Base-by-base conservation (phyloP, 768 basidiomycete species). In the Rhodotorula graminis region DNA sequence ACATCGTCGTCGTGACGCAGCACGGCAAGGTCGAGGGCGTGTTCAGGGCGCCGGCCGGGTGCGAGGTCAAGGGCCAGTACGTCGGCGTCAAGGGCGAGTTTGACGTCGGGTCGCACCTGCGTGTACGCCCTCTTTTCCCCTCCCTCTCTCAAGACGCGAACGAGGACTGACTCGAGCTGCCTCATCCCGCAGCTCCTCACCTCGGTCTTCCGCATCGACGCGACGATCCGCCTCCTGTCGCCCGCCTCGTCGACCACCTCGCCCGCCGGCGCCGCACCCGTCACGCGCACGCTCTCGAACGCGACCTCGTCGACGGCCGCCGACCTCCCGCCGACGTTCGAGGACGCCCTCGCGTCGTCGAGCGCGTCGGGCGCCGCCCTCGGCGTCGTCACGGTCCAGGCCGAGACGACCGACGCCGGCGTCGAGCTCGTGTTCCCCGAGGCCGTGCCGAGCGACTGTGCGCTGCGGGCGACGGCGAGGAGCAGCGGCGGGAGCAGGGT, bases 121-220 rank as follows among this genome's bases (percentile, higher is more conserved):
- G 33, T 33, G 65, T 66, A 44, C 53, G 64, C 19, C 31, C 42
- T 7, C 44, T 9, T 29, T 12, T 16, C 2, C 27, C 3, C n/a
- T 12, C 29, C 6, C 27, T 27, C 15, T 27, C 46, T 9, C 25
- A 1, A 7, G 7, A 18, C 21, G 9, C 49, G 21, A 9, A 23
- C 15, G 21, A 2, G 18, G 3, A 21, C 4, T 9, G 19, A 4
- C 46, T 33, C 3, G 27, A 42, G 9, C 27, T 21, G 44, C 29
- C 12, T 3, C 12, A 2, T 5, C 10, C 0, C 44, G 29, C 31
- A 66, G 56, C 57, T 66, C 44, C 9, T 46, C n/a, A 66, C 65
- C 21, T 50, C 57, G 33, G 56, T 59, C 47, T 66, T 66, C 65
- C 65, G 65, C 47, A 59, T 66, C 57, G 65, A 66, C 47, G 65